Conservation (phyloP, 2,329 filamentous ascomycete genomes). For the Nothomitra cinnamomea region DNA sequence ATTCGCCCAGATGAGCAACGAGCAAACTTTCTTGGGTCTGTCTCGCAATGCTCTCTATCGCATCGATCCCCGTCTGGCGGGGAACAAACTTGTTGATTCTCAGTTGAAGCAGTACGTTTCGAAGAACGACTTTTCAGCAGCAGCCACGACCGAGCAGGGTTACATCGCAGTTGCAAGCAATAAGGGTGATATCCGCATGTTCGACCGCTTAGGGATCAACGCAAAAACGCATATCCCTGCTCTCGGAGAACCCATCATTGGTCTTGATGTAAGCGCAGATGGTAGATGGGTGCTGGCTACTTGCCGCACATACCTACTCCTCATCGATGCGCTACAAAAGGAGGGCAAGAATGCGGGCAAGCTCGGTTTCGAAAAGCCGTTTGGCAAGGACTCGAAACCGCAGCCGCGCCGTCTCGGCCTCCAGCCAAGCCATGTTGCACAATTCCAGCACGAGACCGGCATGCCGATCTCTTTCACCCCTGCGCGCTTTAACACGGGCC, state of each 20-base stretch:
- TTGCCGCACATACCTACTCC: constrained; percentile 81
- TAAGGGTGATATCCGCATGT: constrained; percentile 93
- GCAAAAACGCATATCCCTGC: constrained; percentile 95
- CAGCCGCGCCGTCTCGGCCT: constrained; percentile 80
- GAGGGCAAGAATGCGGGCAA: constrained; percentile 93
- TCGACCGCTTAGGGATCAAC: constrained; percentile 89
- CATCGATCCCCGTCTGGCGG: constrained; percentile 76
- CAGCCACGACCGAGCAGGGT: constrained; percentile 89
- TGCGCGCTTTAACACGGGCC: constrained; percentile 83
- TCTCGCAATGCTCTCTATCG: constrained; percentile 88
- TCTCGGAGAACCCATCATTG: constrained; percentile 84
- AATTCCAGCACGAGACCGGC: constrained; percentile 93
- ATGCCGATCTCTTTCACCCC: constrained; percentile 74
- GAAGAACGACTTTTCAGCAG: constrained; percentile 92
- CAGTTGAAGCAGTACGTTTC: constrained; percentile 91
- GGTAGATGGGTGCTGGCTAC: constrained; percentile 92
- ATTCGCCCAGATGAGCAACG: constrained; percentile 91
- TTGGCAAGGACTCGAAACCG: constrained; percentile 83
- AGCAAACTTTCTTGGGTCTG: constrained; percentile 87
- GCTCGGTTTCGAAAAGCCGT: constrained; percentile 90
- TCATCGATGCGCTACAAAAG: constrained; percentile 83
- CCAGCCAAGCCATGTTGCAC: constrained; percentile 81
- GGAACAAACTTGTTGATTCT: constrained; percentile 81
- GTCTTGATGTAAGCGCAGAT: constrained; percentile 87
- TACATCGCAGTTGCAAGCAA: constrained; percentile 94